Evolutionary conservation across 768 basidiomycete genomes (phyloP).

Genomic region (Harrya chromipes): DNA sequence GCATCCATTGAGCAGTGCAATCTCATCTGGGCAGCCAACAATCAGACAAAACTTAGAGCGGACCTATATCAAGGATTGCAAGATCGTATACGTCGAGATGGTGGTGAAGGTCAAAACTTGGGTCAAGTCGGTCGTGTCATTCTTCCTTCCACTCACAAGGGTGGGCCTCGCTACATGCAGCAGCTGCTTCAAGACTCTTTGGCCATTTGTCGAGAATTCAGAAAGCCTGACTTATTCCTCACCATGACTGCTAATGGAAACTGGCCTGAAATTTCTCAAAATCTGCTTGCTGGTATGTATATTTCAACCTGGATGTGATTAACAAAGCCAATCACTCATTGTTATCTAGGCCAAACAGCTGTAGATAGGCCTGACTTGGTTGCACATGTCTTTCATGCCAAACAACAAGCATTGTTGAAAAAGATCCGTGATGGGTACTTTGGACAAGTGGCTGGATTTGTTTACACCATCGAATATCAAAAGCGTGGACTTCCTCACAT

Average conservation of each 20-base stretch:
- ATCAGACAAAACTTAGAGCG: no score
- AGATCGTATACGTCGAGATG: constrained; percentile 30
- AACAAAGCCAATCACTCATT: neutral
- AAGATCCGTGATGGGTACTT: constrained; percentile 39
- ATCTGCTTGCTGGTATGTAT: constrained; percentile 33
- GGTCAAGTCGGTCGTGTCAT: constrained; percentile 31
- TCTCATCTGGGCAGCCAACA: no score
- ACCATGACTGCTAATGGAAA: constrained; percentile 51
- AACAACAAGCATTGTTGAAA: constrained; percentile 36
- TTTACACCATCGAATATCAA: constrained; percentile 58
- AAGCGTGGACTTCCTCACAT: constrained; percentile 30
- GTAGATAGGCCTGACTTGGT: constrained; percentile 48
- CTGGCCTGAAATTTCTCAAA: constrained; percentile 44
- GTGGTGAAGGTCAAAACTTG: constrained; percentile 21
- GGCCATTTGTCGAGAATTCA: constrained; percentile 38
- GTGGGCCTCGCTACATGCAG: constrained; percentile 40
- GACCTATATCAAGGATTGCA: constrained; percentile 33
- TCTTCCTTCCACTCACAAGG: constrained; percentile 42
- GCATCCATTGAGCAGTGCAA: no score
- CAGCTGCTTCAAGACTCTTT: constrained; percentile 45
- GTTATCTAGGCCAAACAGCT: constrained; percentile 28
- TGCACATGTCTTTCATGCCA: constrained; percentile 42
- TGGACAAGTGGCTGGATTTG: constrained; percentile 39
- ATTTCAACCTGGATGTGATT: neutral
- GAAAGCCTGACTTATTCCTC: constrained; percentile 44